Evolutionary conservation across 768 basidiomycete species (phyloP).

Genomic region (Collybiopsis luxurians): DNA sequence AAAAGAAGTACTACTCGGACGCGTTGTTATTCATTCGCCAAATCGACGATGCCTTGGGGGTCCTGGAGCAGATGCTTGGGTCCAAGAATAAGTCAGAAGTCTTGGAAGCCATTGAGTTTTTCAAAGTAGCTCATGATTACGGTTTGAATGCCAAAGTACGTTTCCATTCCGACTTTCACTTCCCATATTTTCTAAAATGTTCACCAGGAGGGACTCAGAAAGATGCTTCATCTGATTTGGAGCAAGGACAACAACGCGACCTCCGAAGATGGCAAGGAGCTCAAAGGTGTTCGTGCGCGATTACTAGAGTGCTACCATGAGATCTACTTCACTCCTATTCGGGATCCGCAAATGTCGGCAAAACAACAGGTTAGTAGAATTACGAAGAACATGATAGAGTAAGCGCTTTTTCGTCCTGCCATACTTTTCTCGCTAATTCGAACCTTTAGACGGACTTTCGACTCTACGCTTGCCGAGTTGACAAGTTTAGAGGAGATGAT

Average conservation of each 20-base stretch:
- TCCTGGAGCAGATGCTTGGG: slow-evolving; percentile 74
- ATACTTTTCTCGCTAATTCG: background rate
- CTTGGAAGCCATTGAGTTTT: slow-evolving; percentile 86
- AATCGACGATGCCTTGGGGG: slow-evolving; percentile 62
- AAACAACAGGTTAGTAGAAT: slow-evolving; percentile 91
- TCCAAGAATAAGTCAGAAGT: slow-evolving; percentile 85
- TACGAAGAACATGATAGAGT: slow-evolving; percentile 98
- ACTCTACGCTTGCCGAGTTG: slow-evolving; percentile 90
- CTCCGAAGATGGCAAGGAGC: slow-evolving; percentile 59
- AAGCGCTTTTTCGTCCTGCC: slow-evolving; percentile 19
- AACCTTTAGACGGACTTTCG: slow-evolving; percentile 73
- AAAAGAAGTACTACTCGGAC: slow-evolving; percentile 85
- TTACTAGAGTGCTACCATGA: slow-evolving; percentile 86
- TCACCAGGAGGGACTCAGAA: slow-evolving; percentile 79
- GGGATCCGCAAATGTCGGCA: slow-evolving; percentile 59
- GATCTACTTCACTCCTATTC: slow-evolving; percentile 85
- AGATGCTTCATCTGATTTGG: slow-evolving; percentile 98
- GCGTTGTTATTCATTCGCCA: slow-evolving; percentile 76
- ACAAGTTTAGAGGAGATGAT: slow-evolving; percentile 97
- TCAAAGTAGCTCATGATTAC: slow-evolving; percentile 78
- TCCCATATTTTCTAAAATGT: background rate
- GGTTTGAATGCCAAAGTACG: slow-evolving; percentile 71
- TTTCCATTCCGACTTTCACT: background rate
- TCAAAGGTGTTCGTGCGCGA: slow-evolving; percentile 85
- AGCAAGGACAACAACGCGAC: slow-evolving; percentile 88